Evolutionary conservation across 2,329 filamentous ascomycete genomes (phyloP), one percentile per base, ranked within the genome.

Genomic region (Aureobasidium sp.): DNA sequence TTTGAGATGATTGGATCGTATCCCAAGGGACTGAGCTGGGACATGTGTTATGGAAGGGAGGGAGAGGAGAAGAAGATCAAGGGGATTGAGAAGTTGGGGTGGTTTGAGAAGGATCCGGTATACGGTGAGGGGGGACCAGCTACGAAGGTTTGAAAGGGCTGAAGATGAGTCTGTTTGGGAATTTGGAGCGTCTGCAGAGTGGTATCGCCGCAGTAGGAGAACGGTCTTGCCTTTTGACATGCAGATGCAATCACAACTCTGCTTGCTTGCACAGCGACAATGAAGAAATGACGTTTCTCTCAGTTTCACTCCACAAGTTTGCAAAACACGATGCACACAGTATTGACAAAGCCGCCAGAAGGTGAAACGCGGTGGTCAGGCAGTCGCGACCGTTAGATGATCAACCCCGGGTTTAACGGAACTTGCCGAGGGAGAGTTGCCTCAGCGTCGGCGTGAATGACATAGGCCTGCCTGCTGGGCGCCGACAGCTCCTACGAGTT

Each of bases 1-100:
- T 87, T 87, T 62, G 68, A 79, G 62, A 85, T 86, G 83, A 77
- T 87, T 0, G 84, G 84, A 1, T 76, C 75, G 42, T 86, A 88
- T 71, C 83, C 81, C 0, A 68, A 59, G 21, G 77, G 74, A 0
- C 70, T 69, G 14, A 74, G 65, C 16, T 88, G 82, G 82, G 83
- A 87, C 65, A 86, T 88, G 84, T 86, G 83, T 60, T 85, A 86
- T 69, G 84, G 83, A 1, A 71, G 71, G 48, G 61, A 71, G 32
- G 78, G 72, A 0, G 83, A 85, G 62, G 76, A 79, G 61, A 64
- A 66, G 6, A 78, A 78, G 60, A 65, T 77, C 6, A 66, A 73
- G 54, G 63, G 59, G 6, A 83, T 84, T 41, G 63, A 58, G 49
- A 58, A 61, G 3, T 59, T 85, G 61, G 60, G 58, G 4, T 85